A percentile compares a stretch with the other conserved stretches of the same genome.
Evolutionary conservation across 352 stramenopile genomes (phyloP).

Genomic region (Aphanomyces stellatus): DNA sequence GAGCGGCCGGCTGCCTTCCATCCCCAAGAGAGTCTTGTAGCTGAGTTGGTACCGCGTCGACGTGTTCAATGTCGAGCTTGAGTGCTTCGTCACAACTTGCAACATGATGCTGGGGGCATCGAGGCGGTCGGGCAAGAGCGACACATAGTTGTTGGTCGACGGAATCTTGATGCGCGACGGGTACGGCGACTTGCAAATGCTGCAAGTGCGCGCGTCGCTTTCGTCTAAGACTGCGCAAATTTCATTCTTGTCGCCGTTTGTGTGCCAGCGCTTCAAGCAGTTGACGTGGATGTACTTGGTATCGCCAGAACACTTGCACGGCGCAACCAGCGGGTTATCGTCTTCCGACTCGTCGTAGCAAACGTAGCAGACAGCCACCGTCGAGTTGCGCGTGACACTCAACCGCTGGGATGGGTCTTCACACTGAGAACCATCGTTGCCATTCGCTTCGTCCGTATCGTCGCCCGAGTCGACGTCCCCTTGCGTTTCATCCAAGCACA

Average conservation of each 20-base stretch:
- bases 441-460: constrained; percentile 74
- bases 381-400: constrained; percentile 63
- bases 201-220: constrained; percentile 75
- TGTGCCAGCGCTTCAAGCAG: constrained; percentile 93
- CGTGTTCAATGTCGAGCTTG: constrained; percentile 73
- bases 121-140: constrained; percentile 59
- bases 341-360: constrained; percentile 83
- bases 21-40: constrained; percentile 90
- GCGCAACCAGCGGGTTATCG: constrained; percentile 88
- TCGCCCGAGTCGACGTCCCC: constrained; percentile 74
- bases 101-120: constrained; percentile 81
- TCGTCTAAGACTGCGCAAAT: constrained; percentile 81
- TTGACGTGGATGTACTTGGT: constrained; percentile 95
- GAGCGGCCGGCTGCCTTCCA: constrained; percentile 83
- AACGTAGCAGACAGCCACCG: constrained; percentile 78
- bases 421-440: constrained; percentile 71
- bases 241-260: constrained; percentile 83
- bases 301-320: constrained; percentile 92
- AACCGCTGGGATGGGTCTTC: constrained; percentile 70
- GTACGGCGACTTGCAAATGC: constrained; percentile 81
- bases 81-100: constrained; percentile 82
- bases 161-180: constrained; percentile 69
- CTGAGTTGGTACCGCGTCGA: constrained; percentile 80
- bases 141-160: constrained; percentile 55
- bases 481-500: constrained; percentile 70